Base-by-base conservation (phyloP, 768 basidiomycete species). In the Glaciozyma antarctica region DNA sequence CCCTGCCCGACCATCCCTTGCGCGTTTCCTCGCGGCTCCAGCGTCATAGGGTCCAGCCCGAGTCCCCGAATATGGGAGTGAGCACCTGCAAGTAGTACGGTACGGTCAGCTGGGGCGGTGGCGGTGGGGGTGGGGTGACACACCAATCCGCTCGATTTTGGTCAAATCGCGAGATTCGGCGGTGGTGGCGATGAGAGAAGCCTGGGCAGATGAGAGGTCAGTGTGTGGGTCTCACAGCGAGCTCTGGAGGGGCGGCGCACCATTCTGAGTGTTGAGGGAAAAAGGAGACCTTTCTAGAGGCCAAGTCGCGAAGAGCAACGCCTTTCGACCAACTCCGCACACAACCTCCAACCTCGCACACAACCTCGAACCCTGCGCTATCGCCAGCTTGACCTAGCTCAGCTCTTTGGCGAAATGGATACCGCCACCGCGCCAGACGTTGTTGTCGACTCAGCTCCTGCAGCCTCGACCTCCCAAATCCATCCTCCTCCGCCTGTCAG, bases 1-100 rank as follows among this genome's bases (percentile, higher is more conserved):
- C 81, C 88, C 75, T 99, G 95, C 0, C 95, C 95, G 30, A 99
- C 94, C 86, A 99, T 95, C 5, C 95, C 95, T 75, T 98, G 90
- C 0, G 88, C 83, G 76, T 86, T 89, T 43, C 81, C 83, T 24
- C 92, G 84, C 19, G 94, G 92, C 77, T 97, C 92, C 65, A 98
- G 82, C 69, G 86, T 80, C 30, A 76, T 72, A 69, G 90, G 88
- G 71, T 97, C 93, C 53, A 98, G 84, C 0, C 95, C 95, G 41
- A 98, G 82, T 4, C 95, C 95, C 61, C 85, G 90, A 73, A 99
- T 92, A 78, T 99, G 94, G 22, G 94, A 78, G 69, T 79, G 78
- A 5, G 77, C 76, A 32, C 78, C 78, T 41, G 38, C 38, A 12
- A 41, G 38, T 41, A 41, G 38, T 12, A 41, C 12, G 38, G 38